Conservation (phyloP, 441 rosid genomes). For the Erodium trifolium region DNA sequence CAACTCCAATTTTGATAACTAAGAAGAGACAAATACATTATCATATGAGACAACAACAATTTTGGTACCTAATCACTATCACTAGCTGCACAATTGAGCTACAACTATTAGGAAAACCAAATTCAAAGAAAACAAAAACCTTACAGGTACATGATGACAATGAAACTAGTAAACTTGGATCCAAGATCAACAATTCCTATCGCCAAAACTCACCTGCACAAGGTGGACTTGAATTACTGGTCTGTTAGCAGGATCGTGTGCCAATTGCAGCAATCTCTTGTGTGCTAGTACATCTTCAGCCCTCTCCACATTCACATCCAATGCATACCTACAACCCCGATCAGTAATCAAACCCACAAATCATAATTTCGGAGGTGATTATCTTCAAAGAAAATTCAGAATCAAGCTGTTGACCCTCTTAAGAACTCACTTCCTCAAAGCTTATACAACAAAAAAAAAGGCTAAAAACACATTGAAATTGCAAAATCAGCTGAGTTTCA, state of each 20-base stretch:
- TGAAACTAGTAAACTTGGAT: not conserved
- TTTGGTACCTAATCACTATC: not conserved
- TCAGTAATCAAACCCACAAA: not conserved
- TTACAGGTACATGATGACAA: not conserved
- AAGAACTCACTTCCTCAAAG: not conserved
- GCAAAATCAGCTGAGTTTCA: not conserved
- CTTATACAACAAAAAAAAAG: not conserved
- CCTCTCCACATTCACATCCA: conserved; percentile 2
- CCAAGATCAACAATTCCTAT: not conserved
- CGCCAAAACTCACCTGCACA: not conserved
- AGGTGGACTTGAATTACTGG: conserved; percentile 6
- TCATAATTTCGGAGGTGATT: not conserved
- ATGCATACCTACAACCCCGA: not conserved
- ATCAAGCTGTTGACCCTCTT: not conserved
- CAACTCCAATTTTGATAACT: not conserved
- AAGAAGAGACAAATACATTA: not conserved
- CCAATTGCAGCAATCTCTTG: not conserved
- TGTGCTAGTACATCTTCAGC: not conserved
- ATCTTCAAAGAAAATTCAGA: not conserved
- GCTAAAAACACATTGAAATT: too few species aligned
- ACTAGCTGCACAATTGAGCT: not conserved
- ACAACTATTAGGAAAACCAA: not conserved
- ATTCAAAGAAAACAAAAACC: not conserved
- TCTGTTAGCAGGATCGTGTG: not conserved
- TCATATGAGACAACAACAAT: not conserved